Evolutionary conservation across 2,329 filamentous ascomycete genomes (phyloP).

Genomic region (Domatiomyces catenatus): DNA sequence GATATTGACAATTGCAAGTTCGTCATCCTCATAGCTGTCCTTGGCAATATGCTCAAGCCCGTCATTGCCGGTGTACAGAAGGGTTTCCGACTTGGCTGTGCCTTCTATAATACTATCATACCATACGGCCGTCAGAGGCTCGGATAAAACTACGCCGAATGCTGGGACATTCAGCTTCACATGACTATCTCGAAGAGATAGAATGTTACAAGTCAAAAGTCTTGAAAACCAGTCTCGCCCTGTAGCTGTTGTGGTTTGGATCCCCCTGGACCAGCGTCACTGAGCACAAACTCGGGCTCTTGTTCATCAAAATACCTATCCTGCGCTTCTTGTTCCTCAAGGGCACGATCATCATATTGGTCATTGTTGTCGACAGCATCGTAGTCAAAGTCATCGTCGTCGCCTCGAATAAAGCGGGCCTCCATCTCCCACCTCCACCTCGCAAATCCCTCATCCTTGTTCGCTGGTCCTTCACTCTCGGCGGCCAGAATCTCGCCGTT

Average conservation of each 20-base stretch:
- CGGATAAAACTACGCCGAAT: neutral
- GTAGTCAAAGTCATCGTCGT: conserved; percentile 70
- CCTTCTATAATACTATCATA: no score
- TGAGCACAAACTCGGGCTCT: conserved; percentile 48
- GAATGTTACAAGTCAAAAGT: conserved; percentile 49
- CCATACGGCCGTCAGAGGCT: neutral
- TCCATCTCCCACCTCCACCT: conserved; percentile 60
- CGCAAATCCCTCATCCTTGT: conserved; percentile 49
- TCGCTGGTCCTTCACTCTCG: conserved; percentile 42
- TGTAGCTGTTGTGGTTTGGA: conserved; percentile 15
- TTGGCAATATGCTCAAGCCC: no score
- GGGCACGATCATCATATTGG: conserved; percentile 50
- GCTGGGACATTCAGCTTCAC: neutral
- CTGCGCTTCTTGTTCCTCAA: conserved; percentile 47
- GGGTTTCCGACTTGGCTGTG: no score
- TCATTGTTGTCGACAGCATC: conserved; percentile 53
- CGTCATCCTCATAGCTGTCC: no score
- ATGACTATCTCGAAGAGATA: neutral
- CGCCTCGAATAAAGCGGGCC: conserved; percentile 57
- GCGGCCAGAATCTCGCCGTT: conserved; percentile 42
- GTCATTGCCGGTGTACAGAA: no score
- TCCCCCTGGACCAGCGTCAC: conserved; percentile 14
- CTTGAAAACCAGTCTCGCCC: conserved; percentile 58
- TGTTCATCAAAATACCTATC: conserved; percentile 71
- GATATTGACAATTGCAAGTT: no score